Evolutionary conservation across 129 eudicot species (phyloP).

Genomic region (Mikania micrantha): DNA sequence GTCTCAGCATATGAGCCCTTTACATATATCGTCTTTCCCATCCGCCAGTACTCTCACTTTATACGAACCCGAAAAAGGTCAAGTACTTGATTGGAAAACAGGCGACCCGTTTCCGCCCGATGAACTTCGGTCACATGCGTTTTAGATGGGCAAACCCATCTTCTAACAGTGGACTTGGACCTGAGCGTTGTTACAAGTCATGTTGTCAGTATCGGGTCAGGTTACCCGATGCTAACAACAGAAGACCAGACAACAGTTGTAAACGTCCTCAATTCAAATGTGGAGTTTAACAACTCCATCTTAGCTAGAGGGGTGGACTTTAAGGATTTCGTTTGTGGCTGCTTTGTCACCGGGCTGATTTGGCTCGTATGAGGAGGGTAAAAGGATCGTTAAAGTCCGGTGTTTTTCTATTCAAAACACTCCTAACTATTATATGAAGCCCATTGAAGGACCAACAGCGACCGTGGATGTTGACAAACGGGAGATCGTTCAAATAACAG

Average conservation of each 20-base stretch:
- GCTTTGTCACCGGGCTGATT: slow-evolving; percentile 71
- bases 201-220: slow-evolving; percentile 28
- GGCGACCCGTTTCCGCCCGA: slow-evolving; percentile 59
- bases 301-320: slow-evolving; percentile 47
- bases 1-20: slow-evolving; percentile 30
- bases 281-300: slow-evolving; percentile 45
- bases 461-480: slow-evolving; percentile 37
- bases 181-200: slow-evolving; percentile 27
- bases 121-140: slow-evolving; percentile 41
- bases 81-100: slow-evolving; percentile 40
- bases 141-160: slow-evolving; percentile 32
- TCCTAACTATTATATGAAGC: slow-evolving; percentile 68
- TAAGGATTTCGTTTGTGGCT: slow-evolving; percentile 18
- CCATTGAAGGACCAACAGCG: slow-evolving; percentile 49
- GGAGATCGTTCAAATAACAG: slow-evolving; percentile 36
- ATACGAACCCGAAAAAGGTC: slow-evolving; percentile 50
- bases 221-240: slow-evolving; percentile 49
- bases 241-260: slow-evolving; percentile 38
- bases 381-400: slow-evolving; percentile 47
- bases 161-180: slow-evolving; percentile 44
- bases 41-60: slow-evolving; percentile 41
- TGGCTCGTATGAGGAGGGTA: slow-evolving; percentile 54
- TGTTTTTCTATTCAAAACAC: slow-evolving; percentile 48
- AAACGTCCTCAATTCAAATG: slow-evolving; percentile 11
- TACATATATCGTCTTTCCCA: slow-evolving; percentile 20